phyloP scores from a whole-genome alignment of 2,329 filamentous ascomycete genomes.

The Cordyceps cicadae region DNA sequence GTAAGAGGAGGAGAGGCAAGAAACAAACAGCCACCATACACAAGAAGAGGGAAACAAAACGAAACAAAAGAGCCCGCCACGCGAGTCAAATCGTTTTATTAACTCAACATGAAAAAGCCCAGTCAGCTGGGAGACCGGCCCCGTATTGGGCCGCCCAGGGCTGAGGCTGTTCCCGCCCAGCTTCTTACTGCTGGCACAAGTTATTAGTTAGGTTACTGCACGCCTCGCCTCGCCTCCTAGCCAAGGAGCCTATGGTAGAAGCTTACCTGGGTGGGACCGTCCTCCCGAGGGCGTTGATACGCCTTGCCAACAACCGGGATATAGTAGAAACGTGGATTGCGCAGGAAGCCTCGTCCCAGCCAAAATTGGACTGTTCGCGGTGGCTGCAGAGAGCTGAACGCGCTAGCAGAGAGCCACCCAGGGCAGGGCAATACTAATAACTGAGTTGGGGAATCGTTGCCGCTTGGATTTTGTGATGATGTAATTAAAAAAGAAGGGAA shows the following conservation, averaged over 20 bases:
- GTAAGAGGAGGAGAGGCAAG: not conserved
- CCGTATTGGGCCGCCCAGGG: constrained; percentile 1
- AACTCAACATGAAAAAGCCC: not conserved
- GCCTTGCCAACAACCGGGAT: constrained; percentile 1
- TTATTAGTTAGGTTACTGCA: not conserved
- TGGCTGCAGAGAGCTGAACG: constrained; percentile 12
- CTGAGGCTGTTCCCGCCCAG: constrained; percentile 1
- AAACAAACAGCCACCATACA: not conserved
- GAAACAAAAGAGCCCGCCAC: not conserved
- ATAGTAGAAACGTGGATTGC: not conserved
- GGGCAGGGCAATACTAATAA: no score
- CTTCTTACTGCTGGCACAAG: not conserved
- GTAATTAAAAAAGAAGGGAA: no score
- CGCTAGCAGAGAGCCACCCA: constrained; percentile 5
- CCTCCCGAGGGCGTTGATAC: not conserved
- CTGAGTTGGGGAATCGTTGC: no score
- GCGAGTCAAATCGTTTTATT: not conserved
- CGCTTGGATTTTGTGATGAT: no score
- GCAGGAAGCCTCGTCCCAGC: not conserved
- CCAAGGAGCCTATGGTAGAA: not conserved
- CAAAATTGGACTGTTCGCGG: constrained; percentile 6
- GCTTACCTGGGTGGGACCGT: not conserved
- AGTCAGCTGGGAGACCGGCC: constrained; percentile 1
- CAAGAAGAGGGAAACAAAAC: not conserved
- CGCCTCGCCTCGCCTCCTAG: not conserved